These are phyloP conservation scores for Xerocomus brunneocitrinus DNA, from an alignment of 768 basidiomycete species.

Conservation along the genomic window DNA sequence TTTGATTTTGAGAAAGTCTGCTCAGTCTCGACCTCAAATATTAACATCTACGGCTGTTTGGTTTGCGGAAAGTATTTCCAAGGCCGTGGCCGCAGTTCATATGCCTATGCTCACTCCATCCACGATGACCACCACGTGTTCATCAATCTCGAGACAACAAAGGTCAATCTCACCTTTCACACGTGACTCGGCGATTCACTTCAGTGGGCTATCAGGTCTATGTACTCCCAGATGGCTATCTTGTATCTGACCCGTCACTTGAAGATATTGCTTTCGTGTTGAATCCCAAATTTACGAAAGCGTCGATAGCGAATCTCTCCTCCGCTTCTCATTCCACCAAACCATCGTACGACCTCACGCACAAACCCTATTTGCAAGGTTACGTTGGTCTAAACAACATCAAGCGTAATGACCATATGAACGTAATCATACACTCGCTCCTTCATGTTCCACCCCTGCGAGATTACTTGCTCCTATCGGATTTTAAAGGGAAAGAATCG, in stretches of 20 bases:
- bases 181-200: slow-evolving; percentile 17
- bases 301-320: slow-evolving; percentile 51
- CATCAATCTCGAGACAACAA: slow-evolving; percentile 90
- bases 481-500: slow-evolving; percentile 67
- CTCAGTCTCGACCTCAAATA: slow-evolving; percentile 92
- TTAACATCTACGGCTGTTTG: slow-evolving; percentile 96
- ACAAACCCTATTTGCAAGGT: slow-evolving; percentile 82
- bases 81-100: slow-evolving; percentile 88
- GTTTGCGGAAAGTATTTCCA: slow-evolving; percentile 99
- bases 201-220: slow-evolving; percentile 65
- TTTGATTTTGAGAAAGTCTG: slow-evolving; percentile 99
- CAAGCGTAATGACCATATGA: slow-evolving; percentile 95
- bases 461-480: slow-evolving; percentile 77
- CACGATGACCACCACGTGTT: slow-evolving; percentile 99
- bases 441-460: slow-evolving; percentile 89
- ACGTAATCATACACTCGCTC: slow-evolving; percentile 91
- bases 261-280: slow-evolving; percentile 93
- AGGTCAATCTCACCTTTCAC: slow-evolving; percentile 41
- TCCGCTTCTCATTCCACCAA: slow-evolving; percentile 57
- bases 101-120: slow-evolving; percentile 95
- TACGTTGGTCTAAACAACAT: slow-evolving; percentile 98
- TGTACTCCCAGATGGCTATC: slow-evolving; percentile 95
- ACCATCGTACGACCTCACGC: slow-evolving; percentile 80
- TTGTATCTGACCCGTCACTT: slow-evolving; percentile 92
- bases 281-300: slow-evolving; percentile 75